Base-by-base conservation (phyloP, 148 eudicot species). In the Persicaria tinctoria region DNA sequence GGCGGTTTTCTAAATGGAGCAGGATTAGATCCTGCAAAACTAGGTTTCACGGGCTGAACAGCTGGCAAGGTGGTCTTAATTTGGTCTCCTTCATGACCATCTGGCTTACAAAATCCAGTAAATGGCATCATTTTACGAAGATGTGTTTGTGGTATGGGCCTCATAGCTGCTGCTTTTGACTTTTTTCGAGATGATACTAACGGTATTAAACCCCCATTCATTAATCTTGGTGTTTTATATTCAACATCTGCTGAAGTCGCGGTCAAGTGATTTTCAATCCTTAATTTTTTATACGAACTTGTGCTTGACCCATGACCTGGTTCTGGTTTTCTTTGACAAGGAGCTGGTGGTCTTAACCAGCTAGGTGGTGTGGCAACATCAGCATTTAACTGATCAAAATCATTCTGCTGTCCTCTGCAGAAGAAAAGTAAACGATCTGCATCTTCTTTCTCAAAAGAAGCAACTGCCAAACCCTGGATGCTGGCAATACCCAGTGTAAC, bases 401-500 rank as follows among this genome's bases (percentile, higher is more conserved):
- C 80, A 69, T 78, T 83, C 23, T 17, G 83, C 57, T 75, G 84
- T 73, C 68, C 86, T 49, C 76, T 44, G 77, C 83, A 86, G 83
- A 92, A 91, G 85, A 88, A 89, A 69, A 94, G 90, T 70, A 94
- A 84, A 68, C 98, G 87, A 8, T 87, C 88, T 47, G 96, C 96
- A 77, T 94, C 98, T 74, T 88, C 89, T 83, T 81, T 87, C 81
- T 85, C 86, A 80, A 94, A 94, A 46, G 98, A 86, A 72, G 97
- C 91, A 68, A 94, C 98, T 75, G 97, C 91, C 76, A 87, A 71
- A 66, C 98, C 97, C 75, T 94, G 98, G 74, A 94, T 78, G 80
- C 98, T 76, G 48, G 93, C 96, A 73, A 94, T 82, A 54, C 98
- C 98, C 63, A 94, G 93, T 38, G 92, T 93, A 73, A 87, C 98